Conservation (phyloP, 345 rosid species). For the Jatropha curcas region DNA sequence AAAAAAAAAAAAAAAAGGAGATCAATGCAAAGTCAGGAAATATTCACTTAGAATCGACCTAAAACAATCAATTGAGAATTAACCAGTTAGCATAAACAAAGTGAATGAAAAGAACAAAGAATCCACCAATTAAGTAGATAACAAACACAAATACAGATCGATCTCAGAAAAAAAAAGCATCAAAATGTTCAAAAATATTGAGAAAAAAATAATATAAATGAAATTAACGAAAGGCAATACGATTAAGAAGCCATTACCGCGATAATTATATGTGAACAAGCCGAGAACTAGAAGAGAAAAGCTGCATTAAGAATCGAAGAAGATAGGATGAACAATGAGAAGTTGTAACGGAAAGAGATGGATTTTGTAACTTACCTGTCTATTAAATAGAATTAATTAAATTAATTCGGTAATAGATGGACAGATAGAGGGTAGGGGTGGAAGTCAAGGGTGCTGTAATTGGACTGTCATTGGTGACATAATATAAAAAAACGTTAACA, state of each 20-base stretch:
- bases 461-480: slow-evolving; percentile 12
- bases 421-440: not conserved
- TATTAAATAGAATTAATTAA: not conserved
- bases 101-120: not conserved
- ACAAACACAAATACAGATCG: not conserved
- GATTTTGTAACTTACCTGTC: not conserved
- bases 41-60: not conserved
- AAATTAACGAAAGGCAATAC: not conserved
- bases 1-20: not conserved
- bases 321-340: not conserved
- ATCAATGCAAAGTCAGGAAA: not conserved
- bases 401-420: not conserved
- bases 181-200: not conserved
- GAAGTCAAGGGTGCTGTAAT: not conserved
- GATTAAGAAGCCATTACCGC: not conserved
- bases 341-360: not conserved
- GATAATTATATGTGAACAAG: not conserved
- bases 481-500: not conserved
- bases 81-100: not conserved
- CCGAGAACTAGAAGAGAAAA: not conserved
- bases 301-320: not conserved
- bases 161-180: not conserved
- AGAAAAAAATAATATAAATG: not conserved
- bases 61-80: not conserved
- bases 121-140: not conserved